Percentiles rank a stretch among this genome's conserved stretches.
phyloP scores from a whole-genome alignment of 495 filamentous ascomycete genomes.

The Penicillium argentinense region DNA sequence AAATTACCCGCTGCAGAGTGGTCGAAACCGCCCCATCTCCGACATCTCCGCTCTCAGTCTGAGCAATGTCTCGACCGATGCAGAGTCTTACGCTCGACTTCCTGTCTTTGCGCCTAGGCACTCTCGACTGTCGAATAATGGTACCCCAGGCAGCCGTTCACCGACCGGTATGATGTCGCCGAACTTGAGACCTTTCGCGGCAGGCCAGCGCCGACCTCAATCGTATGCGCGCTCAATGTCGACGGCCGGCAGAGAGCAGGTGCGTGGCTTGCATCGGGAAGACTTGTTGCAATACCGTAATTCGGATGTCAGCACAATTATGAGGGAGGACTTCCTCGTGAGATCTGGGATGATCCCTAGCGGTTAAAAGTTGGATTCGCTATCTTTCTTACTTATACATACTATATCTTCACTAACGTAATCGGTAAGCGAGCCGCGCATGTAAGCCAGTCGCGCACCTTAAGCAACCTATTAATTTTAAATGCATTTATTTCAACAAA shows the following conservation, averaged over 20 bases:
- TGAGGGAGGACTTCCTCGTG: constrained; percentile 42
- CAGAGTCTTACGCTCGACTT: constrained; percentile 32
- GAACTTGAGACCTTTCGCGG: constrained; percentile 10
- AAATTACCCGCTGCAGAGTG: constrained; percentile 24
- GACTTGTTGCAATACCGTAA: constrained; percentile 41
- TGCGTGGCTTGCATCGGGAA: constrained; percentile 39
- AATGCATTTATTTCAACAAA: too few relatives aligned
- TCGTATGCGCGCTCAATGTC: constrained; percentile 30
- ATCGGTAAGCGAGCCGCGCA: too few relatives aligned
- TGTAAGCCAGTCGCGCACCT: too few relatives aligned
- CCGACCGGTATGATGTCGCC: constrained; percentile 12
- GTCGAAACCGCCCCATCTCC: constrained; percentile 24
- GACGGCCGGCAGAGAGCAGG: constrained; percentile 34
- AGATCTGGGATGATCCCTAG: constrained; percentile 29
- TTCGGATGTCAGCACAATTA: constrained; percentile 42
- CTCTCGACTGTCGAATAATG: constrained; percentile 15
- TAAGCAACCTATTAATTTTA: too few relatives aligned
- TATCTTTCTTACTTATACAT: too few relatives aligned
- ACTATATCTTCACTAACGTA: too few relatives aligned
- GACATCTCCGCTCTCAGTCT: constrained; percentile 31
- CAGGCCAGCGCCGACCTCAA: constrained; percentile 19
- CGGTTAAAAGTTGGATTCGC: too few relatives aligned
- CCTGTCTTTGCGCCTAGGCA: constrained; percentile 41
- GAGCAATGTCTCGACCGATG: constrained; percentile 36
- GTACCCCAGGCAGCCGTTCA: constrained; percentile 16